A percentile compares a stretch with the other conserved stretches of the same genome.
These are phyloP conservation scores for Teratosphaeria nubilosa DNA, from an alignment of 2,329 filamentous ascomycete species.

Conservation along the genomic window DNA sequence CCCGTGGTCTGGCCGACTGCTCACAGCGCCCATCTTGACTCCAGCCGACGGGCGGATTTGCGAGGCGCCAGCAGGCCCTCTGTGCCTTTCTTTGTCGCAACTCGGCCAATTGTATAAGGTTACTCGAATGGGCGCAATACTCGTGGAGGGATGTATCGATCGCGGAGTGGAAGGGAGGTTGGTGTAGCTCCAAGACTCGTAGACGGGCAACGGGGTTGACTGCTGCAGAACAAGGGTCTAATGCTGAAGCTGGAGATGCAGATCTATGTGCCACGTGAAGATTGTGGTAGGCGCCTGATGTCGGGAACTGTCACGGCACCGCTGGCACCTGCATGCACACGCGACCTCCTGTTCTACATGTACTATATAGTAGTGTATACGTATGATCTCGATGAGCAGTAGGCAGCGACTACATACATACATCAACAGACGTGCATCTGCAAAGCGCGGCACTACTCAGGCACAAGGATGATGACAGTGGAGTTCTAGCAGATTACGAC, in stretches of 20 bases:
- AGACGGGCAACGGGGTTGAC: not conserved
- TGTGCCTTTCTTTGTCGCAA: not conserved
- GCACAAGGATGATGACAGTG: too few relatives aligned
- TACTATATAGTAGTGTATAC: not conserved
- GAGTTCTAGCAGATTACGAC: too few relatives aligned
- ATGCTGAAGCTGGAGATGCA: not conserved
- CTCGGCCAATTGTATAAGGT: not conserved
- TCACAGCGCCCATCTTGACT: conserved; percentile 72
- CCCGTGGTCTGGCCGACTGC: conserved; percentile 78
- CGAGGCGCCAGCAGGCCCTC: not conserved
- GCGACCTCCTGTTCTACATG: not conserved
- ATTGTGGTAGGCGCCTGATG: not conserved
- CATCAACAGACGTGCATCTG: too few relatives aligned
- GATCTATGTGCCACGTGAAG: not conserved
- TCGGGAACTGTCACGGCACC: too few relatives aligned
- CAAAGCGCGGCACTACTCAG: too few relatives aligned
- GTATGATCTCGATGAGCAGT: too few relatives aligned
- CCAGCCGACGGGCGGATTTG: not conserved
- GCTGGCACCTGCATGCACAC: too few relatives aligned
- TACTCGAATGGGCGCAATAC: not conserved
- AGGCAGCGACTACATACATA: too few relatives aligned
- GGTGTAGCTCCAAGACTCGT: not conserved
- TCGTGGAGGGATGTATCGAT: not conserved
- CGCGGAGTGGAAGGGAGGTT: not conserved
- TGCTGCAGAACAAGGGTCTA: not conserved